Evolutionary conservation across 75 land plant genomes (phyloP), one percentile per base, ranked within the genome.

Genomic region (Pinus albicaulis): DNA sequence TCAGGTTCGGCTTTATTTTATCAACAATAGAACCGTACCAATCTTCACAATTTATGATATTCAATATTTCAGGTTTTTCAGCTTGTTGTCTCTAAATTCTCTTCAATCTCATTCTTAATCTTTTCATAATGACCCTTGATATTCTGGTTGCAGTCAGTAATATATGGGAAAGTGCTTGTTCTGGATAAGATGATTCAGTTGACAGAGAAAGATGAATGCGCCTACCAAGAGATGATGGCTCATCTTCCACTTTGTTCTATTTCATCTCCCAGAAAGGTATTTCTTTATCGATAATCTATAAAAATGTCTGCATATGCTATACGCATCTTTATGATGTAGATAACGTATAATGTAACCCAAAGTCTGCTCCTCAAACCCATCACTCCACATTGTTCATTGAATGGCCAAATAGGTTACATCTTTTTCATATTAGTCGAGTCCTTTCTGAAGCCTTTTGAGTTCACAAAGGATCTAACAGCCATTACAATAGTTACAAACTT

Each of bases 201-300:
- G 57, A 85, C 98, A 38, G 93, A 93, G 72, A 91, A 86, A 44
- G 98, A 95, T 83, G 98, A 95, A 81, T 95, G 88, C 75, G 88
- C 93, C 41, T 95, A 95, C 81, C 98, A 95, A 76, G 96, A 95
- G 82, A 95, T 95, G 98, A 90, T 95, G 38, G 84, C 93, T 56
- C 98, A 95, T 76, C 88, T 95, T 64, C 93, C 98, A 19, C 90
- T 95, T 76, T 95, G 98, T 81, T 95, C 96, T 15, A 93, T 95
- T 76, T 75, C 87, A 61, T 80, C 85, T 26, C 96, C 98, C 2
- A 87, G 86, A 81, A 86, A 28, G 71, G 71, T 44, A 44, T 44
- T 44, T 44, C 52, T 44, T 44, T 44, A 44, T 10, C 52, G 7
- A 1, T 44, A 44, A 38, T 4, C 6, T 38, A 38, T 38, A 38